Base-by-base conservation (phyloP, 2,329 filamentous ascomycete species). In the Aureobasidium musti region DNA sequence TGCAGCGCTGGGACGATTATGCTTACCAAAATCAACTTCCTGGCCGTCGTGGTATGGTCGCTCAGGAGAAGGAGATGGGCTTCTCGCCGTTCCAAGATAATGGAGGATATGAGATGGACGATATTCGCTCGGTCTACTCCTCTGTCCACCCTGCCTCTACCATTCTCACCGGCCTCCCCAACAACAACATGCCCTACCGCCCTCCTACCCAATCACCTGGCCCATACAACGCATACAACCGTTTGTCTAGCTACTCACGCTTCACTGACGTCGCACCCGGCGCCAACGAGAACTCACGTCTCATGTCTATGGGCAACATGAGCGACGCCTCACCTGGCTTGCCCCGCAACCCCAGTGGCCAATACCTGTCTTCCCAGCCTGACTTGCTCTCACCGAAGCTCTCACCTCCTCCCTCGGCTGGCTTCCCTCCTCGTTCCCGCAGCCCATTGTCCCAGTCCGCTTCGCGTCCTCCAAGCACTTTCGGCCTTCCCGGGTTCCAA, bases 1-100 rank as follows among this genome's bases (percentile, higher is more conserved):
- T 98, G 14, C 94, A 97, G 79, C 87, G 92, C 70, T 99, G 95
- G 95, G 95, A 99, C 76, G 95, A 98, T 77, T 99, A 99, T 73
- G 95, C 95, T 7, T 76, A 88, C 43, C 78, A 84, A 68, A 97
- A 98, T 81, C 91, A 91, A 72, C 88, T 99, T 8, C 95, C 95
- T 39, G 95, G 95, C 21, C 91, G 94, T 68, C 92, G 95, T 68
- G 93, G 92, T 64, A 84, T 86, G 54, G 78, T 78, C 35, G 82
- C 83, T 63, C 79, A 82, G 43, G 90, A 91, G 78, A 91, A 92
- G 79, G 64, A 66, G 0, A 65, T 59, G 52, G 75, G 73, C 54
- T 49, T 67, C 50, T 73, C 73, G 5, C 65, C 67, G 41, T 70
- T 68, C 59, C 45, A 61, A 69, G 70, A 72, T 68, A 71, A 73